Conservation (phyloP, 2,329 filamentous ascomycete genomes). For the Penicillium sclerotiorum region DNA sequence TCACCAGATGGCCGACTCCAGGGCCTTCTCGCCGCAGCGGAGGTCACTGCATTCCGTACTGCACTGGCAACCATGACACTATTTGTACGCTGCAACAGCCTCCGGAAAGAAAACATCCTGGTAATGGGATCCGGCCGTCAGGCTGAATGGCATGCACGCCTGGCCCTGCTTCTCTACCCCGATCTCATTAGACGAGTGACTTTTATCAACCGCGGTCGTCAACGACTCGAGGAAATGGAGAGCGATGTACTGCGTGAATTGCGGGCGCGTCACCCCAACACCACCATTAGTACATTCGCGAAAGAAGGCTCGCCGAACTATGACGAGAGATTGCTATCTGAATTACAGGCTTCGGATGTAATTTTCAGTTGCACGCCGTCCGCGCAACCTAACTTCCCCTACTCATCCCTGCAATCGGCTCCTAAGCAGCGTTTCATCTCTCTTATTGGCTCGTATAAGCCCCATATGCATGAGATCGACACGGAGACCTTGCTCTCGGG, state of each 20-base stretch:
- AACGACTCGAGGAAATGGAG: constrained; percentile 58
- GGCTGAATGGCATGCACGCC: constrained; percentile 53
- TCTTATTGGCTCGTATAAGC: constrained; percentile 58
- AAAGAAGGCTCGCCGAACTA: constrained; percentile 66
- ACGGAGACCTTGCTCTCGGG: constrained; percentile 53
- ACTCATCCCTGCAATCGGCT: constrained; percentile 37
- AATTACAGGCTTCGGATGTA: constrained; percentile 42
- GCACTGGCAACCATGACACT: constrained; percentile 71
- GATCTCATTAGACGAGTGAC: constrained; percentile 63
- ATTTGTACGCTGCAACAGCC: constrained; percentile 49
- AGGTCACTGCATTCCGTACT: constrained; percentile 79
- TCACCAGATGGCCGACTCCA: constrained; percentile 62
- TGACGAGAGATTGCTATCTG: constrained; percentile 28
- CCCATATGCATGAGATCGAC: constrained; percentile 57
- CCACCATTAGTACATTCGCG: constrained; percentile 41
- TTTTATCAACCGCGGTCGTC: constrained; percentile 70
- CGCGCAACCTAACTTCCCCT: constrained; percentile 47
- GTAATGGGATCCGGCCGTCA: constrained; percentile 55
- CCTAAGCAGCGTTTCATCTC: constrained; percentile 50
- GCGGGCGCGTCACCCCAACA: constrained; percentile 38
- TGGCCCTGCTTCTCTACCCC: constrained; percentile 52
- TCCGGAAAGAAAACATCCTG: constrained; percentile 40
- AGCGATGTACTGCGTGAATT: constrained; percentile 35
- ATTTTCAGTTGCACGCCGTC: constrained; percentile 56
- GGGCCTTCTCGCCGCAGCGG: constrained; percentile 72